Percentiles rank a stretch among this genome's conserved stretches.
These are phyloP conservation scores for sweet orange (Citrus sinensis) DNA, from an alignment of 345 rosid species.

Conservation along the genomic window DVS_A1.0 CM039162.1:9197501-9198000, in stretches of 20 bases:
- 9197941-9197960: neutral
- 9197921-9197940: neutral
- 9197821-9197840: neutral
- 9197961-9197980: neutral
- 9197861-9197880: neutral
- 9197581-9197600: neutral
- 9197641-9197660: too few relatives aligned
- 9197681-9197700: too few relatives aligned
- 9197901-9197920: neutral
- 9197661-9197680: too few relatives aligned
- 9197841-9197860: neutral
- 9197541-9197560: too few relatives aligned
- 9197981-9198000: too few relatives aligned
- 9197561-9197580: too few relatives aligned
- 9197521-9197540: too few relatives aligned
- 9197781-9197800: neutral
- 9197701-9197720: too few relatives aligned
- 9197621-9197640: neutral
- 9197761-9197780: neutral
- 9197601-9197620: too few relatives aligned
- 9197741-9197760: neutral
- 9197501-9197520: too few relatives aligned
- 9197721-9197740: neutral
- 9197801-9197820: neutral
- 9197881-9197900: neutral